Evolutionary conservation across 2,329 filamentous ascomycete species (phyloP).

Genomic region (Penicillium griseofulvum): DNA sequence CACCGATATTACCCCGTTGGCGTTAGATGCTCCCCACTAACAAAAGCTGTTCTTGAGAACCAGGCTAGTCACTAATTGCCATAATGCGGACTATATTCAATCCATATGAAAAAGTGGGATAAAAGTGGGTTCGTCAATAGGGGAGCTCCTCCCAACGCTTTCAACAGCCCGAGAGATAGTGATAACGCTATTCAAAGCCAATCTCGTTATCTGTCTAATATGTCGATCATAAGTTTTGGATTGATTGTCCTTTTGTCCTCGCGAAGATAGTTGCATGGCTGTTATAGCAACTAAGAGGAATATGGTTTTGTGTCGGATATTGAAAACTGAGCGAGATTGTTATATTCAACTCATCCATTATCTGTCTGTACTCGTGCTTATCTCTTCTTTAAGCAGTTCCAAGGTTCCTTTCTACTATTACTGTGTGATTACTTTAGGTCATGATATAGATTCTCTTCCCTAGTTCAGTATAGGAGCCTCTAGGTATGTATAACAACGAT

Average conservation of each 20-base stretch:
- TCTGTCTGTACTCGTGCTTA: no score
- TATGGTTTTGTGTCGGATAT: no score
- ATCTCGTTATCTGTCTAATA: background rate
- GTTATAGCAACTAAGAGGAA: no score
- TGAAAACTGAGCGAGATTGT: no score
- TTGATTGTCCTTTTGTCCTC: background rate
- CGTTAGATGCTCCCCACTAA: background rate
- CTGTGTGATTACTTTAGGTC: no score
- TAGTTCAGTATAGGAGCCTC: no score
- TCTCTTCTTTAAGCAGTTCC: no score
- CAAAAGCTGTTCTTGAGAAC: background rate
- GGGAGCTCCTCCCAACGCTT: slow-evolving; percentile 1
- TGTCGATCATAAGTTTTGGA: background rate
- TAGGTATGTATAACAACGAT: no score
- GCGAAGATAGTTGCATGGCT: background rate
- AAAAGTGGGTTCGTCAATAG: background rate
- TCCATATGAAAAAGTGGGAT: background rate
- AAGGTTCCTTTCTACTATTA: no score
- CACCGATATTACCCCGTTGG: background rate
- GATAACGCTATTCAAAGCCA: background rate
- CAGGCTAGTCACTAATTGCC: background rate
- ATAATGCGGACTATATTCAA: background rate
- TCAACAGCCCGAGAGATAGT: background rate
- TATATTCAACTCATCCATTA: no score
- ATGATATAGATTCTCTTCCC: no score